Evolutionary conservation across 2,329 filamentous ascomycete genomes (phyloP).

Genomic region (Pestalotiopsis sp.): DNA sequence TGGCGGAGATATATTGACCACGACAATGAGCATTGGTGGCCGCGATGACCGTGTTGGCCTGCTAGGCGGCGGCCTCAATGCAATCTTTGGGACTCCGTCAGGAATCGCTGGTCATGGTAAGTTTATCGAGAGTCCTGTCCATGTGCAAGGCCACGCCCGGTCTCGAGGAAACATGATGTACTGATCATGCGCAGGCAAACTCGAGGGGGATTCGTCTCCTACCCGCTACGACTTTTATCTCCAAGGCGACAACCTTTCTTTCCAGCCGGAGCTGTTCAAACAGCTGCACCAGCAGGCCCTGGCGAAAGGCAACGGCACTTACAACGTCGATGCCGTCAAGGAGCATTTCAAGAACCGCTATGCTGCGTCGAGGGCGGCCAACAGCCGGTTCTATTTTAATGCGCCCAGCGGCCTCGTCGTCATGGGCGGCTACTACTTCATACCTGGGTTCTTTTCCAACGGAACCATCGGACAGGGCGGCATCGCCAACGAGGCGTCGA

Average conservation of each 20-base stretch:
- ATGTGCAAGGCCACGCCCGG: not conserved
- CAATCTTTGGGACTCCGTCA: constrained; percentile 17
- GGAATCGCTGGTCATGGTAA: constrained; percentile 18
- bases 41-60: constrained; percentile 18
- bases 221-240: constrained; percentile 21
- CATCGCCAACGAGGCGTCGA: constrained; percentile 20
- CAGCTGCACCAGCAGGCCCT: constrained; percentile 22
- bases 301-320: constrained; percentile 16
- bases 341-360: constrained; percentile 21
- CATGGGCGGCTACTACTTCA: constrained; percentile 19
- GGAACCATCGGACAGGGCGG: constrained; percentile 18
- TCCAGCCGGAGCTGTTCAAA: constrained; percentile 22
- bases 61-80: constrained; percentile 15
- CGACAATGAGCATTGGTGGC: constrained; percentile 18
- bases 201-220: constrained; percentile 19
- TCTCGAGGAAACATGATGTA: not conserved
- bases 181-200: constrained; percentile 7
- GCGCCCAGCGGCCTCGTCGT: constrained; percentile 17
- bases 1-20: constrained; percentile 18
- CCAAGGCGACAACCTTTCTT: constrained; percentile 22
- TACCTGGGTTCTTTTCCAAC: constrained; percentile 20
- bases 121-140: not conserved
- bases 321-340: constrained; percentile 17
- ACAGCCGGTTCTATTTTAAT: constrained; percentile 21
- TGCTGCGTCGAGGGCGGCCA: constrained; percentile 15